A percentile compares a stretch with the other conserved stretches of the same genome.
Conservation (phyloP, 2,329 filamentous ascomycete genomes). For the Fusarium mexicanum region DNA sequence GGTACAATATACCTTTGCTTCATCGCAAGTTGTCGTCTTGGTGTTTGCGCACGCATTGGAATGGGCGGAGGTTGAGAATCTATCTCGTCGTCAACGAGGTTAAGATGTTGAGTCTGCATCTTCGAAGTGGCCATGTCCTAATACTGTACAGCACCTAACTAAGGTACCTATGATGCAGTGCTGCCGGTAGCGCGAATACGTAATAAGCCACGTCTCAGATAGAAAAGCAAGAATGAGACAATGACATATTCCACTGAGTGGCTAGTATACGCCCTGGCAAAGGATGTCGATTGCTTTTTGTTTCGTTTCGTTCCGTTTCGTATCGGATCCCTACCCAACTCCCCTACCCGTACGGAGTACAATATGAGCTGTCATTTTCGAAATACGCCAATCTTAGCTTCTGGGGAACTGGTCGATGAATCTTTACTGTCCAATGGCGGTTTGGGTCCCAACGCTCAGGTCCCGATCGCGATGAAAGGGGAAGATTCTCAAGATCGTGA, state of each 20-base stretch:
- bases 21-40: slow-evolving; percentile 5
- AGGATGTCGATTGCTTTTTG: neutral
- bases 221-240: neutral
- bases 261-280: neutral
- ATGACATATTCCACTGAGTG: neutral
- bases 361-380: neutral
- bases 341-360: neutral
- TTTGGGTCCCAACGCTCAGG: neutral
- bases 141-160: neutral
- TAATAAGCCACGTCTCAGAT: neutral
- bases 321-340: neutral
- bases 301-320: neutral
- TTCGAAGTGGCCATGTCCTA: neutral
- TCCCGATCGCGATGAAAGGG: neutral
- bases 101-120: slow-evolving; percentile 19
- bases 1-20: slow-evolving; percentile 1
- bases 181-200: neutral
- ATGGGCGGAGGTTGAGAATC: slow-evolving; percentile 14
- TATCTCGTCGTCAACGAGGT: slow-evolving; percentile 21
- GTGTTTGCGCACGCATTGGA: slow-evolving; percentile 1
- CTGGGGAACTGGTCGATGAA: neutral
- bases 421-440: neutral
- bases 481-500: neutral
- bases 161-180: neutral
- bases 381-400: neutral